These are phyloP conservation scores for Ceratobasidium papillatum DNA, from an alignment of 1,284 basidiomycete genomes.

Conservation along the genomic window DNA sequence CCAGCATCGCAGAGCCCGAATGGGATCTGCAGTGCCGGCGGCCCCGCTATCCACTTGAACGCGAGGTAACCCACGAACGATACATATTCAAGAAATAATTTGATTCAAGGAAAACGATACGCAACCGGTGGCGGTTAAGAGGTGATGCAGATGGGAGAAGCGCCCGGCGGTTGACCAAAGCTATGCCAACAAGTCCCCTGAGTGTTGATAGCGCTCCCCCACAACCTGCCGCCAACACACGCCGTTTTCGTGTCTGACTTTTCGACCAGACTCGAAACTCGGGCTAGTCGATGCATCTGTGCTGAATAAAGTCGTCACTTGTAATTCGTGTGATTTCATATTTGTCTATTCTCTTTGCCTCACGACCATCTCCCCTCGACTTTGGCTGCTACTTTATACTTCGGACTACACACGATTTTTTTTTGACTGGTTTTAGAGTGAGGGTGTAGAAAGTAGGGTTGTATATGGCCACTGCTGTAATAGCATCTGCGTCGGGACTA, in stretches of 20 bases:
- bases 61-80: background rate
- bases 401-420: background rate
- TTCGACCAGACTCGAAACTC: background rate
- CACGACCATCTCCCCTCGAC: conserved; percentile 19
- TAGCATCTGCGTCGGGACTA: background rate
- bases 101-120: background rate
- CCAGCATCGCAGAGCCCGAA: background rate
- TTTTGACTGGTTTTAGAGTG: background rate
- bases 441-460: background rate
- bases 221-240: conserved; percentile 31
- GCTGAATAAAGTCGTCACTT: background rate
- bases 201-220: conserved; percentile 38
- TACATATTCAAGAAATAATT: background rate
- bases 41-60: conserved; percentile 3
- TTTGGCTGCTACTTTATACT: background rate
- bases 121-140: background rate
- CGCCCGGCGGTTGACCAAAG: conserved; percentile 31
- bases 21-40: background rate
- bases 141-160: background rate
- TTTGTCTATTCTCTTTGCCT: background rate
- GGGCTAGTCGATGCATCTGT: conserved; percentile 17
- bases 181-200: conserved; percentile 18
- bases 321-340: background rate
- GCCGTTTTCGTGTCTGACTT: background rate
- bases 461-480: conserved; percentile 29